Evolutionary conservation across 2,329 filamentous ascomycete species (phyloP), one percentile per base, ranked within the genome.

Genomic region (Fusarium kyushuense): DNA sequence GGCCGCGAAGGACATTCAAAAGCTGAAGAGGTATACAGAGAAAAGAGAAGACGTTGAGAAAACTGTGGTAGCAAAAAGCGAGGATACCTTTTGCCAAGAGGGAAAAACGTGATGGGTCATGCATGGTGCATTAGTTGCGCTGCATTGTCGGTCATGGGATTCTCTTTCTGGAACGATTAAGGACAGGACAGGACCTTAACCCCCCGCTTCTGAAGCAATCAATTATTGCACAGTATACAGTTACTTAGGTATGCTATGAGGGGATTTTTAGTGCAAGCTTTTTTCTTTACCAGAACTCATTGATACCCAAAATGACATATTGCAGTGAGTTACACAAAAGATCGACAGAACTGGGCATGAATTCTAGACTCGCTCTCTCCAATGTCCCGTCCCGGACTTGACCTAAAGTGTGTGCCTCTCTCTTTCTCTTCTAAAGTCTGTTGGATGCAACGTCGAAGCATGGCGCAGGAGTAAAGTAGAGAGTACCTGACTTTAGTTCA

Each of bases 301-400:
- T 64, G 61, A 54, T 60, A 65, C 60, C 60, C 61, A 65, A 64
- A 21, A 21, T 16, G 19, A n/a, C 45, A 33, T 12, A 25, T 30
- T 21, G 14, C 23, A 16, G 14, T 35, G 8, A 27, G 27, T 33
- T 40, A 29, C 29, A 17, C 41, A 42, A 49, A 17, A 51, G 55
- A 69, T 69, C 65, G 65, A 58, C 65, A 69, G 49, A 42, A 66
- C 65, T 69, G 65, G 65, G 65, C 65, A 69, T 57, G 41, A 58
- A 69, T 33, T 69, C 56, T 30, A 46, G 40, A 52, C 51, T 35
- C 42, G 27, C 29, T 25, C 13, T 19, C 10, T 53, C 59, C 35
- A 59, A 64, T 30, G 7, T 16, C 19, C 17, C 27, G 23, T 54
- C 32, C 48, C 17, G 46, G 46, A 49, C 38, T 33, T 27, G 29